phyloP scores from a whole-genome alignment of 2,329 filamentous ascomycete species.

The Diplodia corticola region DNA sequence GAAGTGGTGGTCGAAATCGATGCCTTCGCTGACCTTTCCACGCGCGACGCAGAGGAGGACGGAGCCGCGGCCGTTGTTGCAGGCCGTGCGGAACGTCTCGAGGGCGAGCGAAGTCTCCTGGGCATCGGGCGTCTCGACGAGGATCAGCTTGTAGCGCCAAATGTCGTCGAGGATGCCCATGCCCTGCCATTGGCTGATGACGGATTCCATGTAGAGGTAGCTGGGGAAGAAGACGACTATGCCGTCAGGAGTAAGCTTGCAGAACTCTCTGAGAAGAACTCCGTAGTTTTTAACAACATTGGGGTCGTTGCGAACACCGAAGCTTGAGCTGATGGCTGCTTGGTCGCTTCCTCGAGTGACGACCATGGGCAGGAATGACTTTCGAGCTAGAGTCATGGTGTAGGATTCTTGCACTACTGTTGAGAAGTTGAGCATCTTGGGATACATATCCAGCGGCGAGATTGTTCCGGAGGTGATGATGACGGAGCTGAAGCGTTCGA shows the following conservation, averaged over 20 bases:
- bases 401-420: conserved; percentile 97
- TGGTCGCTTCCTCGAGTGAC: conserved; percentile 95
- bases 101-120: conserved; percentile 95
- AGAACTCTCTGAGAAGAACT: conserved; percentile 88
- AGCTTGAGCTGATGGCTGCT: conserved; percentile 86
- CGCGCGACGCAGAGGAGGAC: conserved; percentile 92
- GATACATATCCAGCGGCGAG: conserved; percentile 97
- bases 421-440: conserved; percentile 93
- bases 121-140: conserved; percentile 95
- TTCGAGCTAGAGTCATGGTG: conserved; percentile 88
- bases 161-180: conserved; percentile 98
- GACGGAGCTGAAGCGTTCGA: conserved; percentile 95
- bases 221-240: conserved; percentile 99
- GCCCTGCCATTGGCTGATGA: conserved; percentile 98
- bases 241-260: conserved; percentile 92
- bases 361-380: conserved; percentile 97
- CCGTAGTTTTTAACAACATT: conserved; percentile 98
- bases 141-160: conserved; percentile 98
- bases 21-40: conserved; percentile 96
- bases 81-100: conserved; percentile 95
- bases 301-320: conserved; percentile 92
- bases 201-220: conserved; percentile 98
- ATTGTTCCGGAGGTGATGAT: conserved; percentile 98
- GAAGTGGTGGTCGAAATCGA: conserved; percentile 99
- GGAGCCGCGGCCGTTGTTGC: conserved; percentile 93